Conservation (phyloP, 257 asterid genomes). For the Solanum tarapatanum region DNA sequence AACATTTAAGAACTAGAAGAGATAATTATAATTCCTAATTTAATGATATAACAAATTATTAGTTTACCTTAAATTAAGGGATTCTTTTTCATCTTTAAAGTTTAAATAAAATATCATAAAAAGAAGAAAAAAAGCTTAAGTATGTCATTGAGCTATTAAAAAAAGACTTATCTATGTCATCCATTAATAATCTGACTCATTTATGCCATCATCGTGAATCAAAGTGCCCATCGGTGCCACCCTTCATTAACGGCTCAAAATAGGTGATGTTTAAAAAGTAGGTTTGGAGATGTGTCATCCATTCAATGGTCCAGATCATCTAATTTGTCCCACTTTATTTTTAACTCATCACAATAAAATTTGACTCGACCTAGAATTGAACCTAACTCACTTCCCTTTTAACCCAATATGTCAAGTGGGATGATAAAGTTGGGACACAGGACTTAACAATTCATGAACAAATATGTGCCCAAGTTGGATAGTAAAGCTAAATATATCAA, state of each 20-base stretch:
- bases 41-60: neutral
- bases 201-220: neutral
- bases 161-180: neutral
- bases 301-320: neutral
- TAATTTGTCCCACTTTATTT: neutral
- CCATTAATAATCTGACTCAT: neutral
- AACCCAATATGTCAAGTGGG: neutral
- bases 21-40: neutral
- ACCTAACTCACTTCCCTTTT: neutral
- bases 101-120: too few species aligned
- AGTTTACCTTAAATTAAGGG: neutral
- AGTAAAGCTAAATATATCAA: neutral
- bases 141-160: too few species aligned
- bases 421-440: neutral
- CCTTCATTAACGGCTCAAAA: neutral
- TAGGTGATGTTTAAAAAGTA: neutral
- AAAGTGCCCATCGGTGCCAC: neutral
- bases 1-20: neutral
- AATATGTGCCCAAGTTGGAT: neutral
- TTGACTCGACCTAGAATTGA: neutral
- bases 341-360: neutral
- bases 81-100: neutral
- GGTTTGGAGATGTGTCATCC: neutral
- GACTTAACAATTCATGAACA: neutral
- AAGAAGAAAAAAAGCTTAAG: neutral